These are phyloP conservation scores for Akanthomyces uredinophilus DNA, from an alignment of 2,329 filamentous ascomycete genomes.

Conservation along the genomic window DNA sequence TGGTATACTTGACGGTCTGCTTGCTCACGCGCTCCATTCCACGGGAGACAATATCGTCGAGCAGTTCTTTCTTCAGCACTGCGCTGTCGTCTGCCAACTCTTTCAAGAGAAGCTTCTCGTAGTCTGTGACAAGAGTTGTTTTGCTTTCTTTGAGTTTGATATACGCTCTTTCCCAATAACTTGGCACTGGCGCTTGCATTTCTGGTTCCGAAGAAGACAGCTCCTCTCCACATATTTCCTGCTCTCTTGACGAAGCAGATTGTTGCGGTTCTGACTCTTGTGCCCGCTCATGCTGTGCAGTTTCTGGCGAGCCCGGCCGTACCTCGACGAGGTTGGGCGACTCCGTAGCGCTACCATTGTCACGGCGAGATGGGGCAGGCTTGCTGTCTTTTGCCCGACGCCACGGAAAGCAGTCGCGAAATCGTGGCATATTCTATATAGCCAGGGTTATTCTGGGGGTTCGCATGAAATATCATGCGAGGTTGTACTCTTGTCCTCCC, in stretches of 20 bases:
- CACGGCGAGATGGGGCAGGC: not conserved
- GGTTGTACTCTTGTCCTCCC: too few relatives aligned
- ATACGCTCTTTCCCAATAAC: constrained; percentile 26
- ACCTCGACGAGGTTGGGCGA: not conserved
- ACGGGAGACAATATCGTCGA: constrained; percentile 16
- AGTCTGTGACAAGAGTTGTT: constrained; percentile 19
- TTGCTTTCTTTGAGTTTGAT: constrained; percentile 20
- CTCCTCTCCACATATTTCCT: not conserved
- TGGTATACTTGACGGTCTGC: constrained; percentile 16
- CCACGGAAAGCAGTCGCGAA: not conserved
- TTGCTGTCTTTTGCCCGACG: not conserved
- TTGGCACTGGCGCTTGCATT: not conserved
- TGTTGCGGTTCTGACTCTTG: not conserved
- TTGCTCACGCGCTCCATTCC: constrained; percentile 18
- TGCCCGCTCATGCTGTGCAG: not conserved
- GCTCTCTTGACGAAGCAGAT: not conserved
- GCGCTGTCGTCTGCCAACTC: not conserved
- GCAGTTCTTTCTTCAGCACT: not conserved
- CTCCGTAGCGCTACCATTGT: not conserved
- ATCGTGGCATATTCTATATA: not conserved
- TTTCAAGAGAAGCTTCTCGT: constrained; percentile 22
- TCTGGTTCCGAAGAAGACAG: not conserved
- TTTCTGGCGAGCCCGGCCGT: not conserved
- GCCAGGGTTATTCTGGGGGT: too few relatives aligned
- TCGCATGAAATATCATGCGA: too few relatives aligned